A percentile compares a stretch with the other conserved stretches of the same genome.
Evolutionary conservation across 2,329 filamentous ascomycete genomes (phyloP).

Genomic region (Cordyceps militaris): DNA sequence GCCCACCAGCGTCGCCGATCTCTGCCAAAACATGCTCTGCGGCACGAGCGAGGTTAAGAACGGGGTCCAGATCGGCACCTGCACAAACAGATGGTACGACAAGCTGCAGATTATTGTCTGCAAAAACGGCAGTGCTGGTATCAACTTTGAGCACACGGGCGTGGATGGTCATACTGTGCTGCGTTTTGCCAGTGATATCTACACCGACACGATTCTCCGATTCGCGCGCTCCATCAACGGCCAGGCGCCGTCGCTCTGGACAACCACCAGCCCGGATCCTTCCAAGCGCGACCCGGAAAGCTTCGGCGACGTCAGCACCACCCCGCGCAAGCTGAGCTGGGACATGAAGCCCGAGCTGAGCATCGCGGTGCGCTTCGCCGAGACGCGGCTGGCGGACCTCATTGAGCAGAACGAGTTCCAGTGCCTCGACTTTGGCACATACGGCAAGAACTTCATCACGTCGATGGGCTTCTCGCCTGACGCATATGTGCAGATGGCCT

Average conservation of each 20-base stretch:
- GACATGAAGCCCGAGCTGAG: conserved; percentile 89
- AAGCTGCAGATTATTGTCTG: conserved; percentile 99
- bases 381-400: conserved; percentile 86
- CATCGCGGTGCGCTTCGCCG: conserved; percentile 88
- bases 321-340: conserved; percentile 95
- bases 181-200: conserved; percentile 91
- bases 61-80: conserved; percentile 93
- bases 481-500: conserved; percentile 98
- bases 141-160: conserved; percentile 98
- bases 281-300: conserved; percentile 84
- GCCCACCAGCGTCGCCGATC: conserved; percentile 67
- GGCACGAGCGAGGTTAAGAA: conserved; percentile 86
- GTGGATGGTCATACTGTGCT: conserved; percentile 96
- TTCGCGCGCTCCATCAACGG: conserved; percentile 96
- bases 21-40: conserved; percentile 99
- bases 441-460: conserved; percentile 97
- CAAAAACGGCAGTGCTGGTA: conserved; percentile 95
- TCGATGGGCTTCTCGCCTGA: conserved; percentile 95
- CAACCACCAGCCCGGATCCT: conserved; percentile 82
- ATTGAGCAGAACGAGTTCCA: conserved; percentile 96
- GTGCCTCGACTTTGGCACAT: conserved; percentile 79
- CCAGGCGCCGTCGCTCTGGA: conserved; percentile 85
- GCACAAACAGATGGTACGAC: conserved; percentile 98
- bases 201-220: conserved; percentile 93
- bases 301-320: conserved; percentile 89